These are phyloP conservation scores for Myriosclerotinia curreyana DNA, from an alignment of 2,329 filamentous ascomycete genomes.

Conservation along the genomic window DNA sequence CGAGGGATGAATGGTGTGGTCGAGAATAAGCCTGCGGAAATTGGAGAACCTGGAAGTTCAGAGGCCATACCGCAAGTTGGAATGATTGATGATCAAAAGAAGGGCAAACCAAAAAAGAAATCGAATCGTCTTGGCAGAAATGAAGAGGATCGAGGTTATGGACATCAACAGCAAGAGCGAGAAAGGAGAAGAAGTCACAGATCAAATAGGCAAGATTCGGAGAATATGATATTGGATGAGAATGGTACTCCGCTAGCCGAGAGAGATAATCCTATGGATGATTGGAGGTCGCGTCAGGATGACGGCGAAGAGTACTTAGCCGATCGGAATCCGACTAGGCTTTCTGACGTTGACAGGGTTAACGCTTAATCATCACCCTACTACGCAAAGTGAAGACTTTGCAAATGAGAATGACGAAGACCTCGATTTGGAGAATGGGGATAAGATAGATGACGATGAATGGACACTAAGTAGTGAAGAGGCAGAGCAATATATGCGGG, in stretches of 20 bases:
- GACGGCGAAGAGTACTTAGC: conserved; percentile 1
- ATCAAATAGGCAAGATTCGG: conserved; percentile 14
- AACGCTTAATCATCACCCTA: background rate
- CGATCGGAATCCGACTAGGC: conserved; percentile 5
- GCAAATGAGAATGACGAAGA: background rate
- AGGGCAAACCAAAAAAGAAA: conserved; percentile 19
- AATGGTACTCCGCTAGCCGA: conserved; percentile 20
- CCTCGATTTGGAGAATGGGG: conserved; percentile 16
- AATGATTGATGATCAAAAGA: conserved; percentile 26
- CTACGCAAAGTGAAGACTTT: conserved; percentile 8
- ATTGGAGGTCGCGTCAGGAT: conserved; percentile 17
- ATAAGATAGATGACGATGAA: conserved; percentile 18
- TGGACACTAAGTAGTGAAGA: conserved; percentile 25
- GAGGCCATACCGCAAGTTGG: conserved; percentile 25
- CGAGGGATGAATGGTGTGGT: conserved; percentile 15
- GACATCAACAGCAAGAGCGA: conserved; percentile 7
- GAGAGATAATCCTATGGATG: conserved; percentile 25
- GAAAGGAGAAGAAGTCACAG: conserved; percentile 6
- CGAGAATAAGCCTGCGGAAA: conserved; percentile 23
- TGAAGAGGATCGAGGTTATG: conserved; percentile 16
- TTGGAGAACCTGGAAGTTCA: conserved; percentile 17
- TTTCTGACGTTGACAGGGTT: conserved; percentile 13
- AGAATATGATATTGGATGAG: conserved; percentile 2
- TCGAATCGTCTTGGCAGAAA: background rate
- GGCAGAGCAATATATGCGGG: conserved; percentile 26